Evolutionary conservation across 2,329 filamentous ascomycete genomes (phyloP).

Genomic region (Aspergillus eucalypticola): DNA sequence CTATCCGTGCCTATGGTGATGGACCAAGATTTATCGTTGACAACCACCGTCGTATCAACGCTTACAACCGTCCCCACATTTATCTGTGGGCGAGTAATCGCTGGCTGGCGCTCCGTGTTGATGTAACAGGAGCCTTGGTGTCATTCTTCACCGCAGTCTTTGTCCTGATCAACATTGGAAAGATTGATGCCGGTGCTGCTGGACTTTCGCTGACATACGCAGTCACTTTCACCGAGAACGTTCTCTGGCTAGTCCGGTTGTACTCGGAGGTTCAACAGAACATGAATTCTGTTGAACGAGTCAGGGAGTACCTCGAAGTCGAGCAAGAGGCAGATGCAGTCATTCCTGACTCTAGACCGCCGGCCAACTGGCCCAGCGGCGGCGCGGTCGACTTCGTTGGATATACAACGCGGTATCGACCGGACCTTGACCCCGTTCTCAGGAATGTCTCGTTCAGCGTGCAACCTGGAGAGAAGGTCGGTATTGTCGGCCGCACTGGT

Average conservation of each 20-base stretch:
- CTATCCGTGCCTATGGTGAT: constrained; percentile 93
- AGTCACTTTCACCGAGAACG: constrained; percentile 94
- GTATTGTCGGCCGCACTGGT: constrained; percentile 92
- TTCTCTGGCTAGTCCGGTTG: constrained; percentile 91
- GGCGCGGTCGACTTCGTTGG: constrained; percentile 84
- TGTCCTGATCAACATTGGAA: constrained; percentile 78
- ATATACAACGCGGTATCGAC: constrained; percentile 86
- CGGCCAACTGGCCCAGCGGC: constrained; percentile 78
- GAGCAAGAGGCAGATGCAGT: constrained; percentile 85
- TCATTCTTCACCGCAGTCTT: constrained; percentile 93
- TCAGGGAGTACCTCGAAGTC: constrained; percentile 95
- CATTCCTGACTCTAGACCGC: constrained; percentile 75
- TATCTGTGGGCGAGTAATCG: constrained; percentile 95
- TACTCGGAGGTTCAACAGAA: constrained; percentile 97
- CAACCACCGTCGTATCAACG: constrained; percentile 84
- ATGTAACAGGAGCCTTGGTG: constrained; percentile 85
- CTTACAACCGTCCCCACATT: constrained; percentile 88
- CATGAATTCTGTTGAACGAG: constrained; percentile 97
- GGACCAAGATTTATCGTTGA: constrained; percentile 91
- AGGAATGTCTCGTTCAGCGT: constrained; percentile 85
- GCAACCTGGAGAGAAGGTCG: constrained; percentile 83
- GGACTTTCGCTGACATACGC: constrained; percentile 95
- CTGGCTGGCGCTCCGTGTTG: constrained; percentile 92
- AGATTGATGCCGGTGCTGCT: constrained; percentile 84
- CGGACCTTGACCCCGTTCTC: constrained; percentile 83